Conservation (phyloP, 805 yeast genomes). For the Candida loeiensis region DNA sequence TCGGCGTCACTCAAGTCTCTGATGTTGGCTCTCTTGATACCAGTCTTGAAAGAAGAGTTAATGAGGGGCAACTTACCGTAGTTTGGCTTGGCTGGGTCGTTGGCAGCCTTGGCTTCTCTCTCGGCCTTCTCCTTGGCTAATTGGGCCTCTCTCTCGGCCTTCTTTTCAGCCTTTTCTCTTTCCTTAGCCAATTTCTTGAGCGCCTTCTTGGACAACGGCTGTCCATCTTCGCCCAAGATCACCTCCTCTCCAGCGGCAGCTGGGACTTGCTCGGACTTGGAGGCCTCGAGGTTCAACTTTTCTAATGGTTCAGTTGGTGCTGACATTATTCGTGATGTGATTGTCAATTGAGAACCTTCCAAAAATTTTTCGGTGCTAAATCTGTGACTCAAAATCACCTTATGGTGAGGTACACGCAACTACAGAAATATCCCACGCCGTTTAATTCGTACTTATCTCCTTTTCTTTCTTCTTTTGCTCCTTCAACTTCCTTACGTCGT, state of each 20-base stretch:
- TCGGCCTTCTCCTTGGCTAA: slow-evolving; percentile 83
- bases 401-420: neutral
- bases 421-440: neutral
- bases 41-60: slow-evolving; percentile 72
- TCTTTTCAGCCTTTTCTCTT: slow-evolving; percentile 86
- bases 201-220: slow-evolving; percentile 89
- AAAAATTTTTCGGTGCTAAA: neutral
- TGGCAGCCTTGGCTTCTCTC: slow-evolving; percentile 62
- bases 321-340: slow-evolving; percentile 17
- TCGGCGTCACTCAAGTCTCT: slow-evolving; percentile 52
- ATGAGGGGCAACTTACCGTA: slow-evolving; percentile 89
- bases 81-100: slow-evolving; percentile 80
- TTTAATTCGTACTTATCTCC: neutral
- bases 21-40: slow-evolving; percentile 58
- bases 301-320: slow-evolving; percentile 25
- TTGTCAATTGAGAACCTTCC: neutral
- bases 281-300: slow-evolving; percentile 17
- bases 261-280: slow-evolving; percentile 11
- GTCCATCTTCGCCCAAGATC: slow-evolving; percentile 67
- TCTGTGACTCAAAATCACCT: slow-evolving; percentile 3
- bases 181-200: slow-evolving; percentile 92
- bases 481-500: slow-evolving; percentile 18
- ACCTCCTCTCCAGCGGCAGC: slow-evolving; percentile 16
- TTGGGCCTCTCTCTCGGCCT: slow-evolving; percentile 88
- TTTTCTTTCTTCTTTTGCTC: slow-evolving; percentile 31